Evolutionary conservation across 495 filamentous ascomycete genomes (phyloP), one percentile per base, ranked within the genome.

Genomic region (Lepraria neglecta): DNA sequence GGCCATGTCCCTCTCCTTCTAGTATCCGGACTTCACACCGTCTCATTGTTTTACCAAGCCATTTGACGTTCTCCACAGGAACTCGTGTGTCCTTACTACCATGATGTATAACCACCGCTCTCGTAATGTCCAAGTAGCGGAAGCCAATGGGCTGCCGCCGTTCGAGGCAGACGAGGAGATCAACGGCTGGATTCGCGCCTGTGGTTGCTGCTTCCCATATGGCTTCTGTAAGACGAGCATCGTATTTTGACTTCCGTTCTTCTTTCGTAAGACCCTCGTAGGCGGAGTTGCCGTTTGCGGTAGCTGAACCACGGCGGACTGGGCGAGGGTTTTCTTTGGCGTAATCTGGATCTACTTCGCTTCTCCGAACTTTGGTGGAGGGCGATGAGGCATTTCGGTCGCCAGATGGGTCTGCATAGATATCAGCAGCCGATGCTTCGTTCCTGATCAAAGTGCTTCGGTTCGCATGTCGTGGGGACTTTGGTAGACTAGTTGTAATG

Each of bases 201-300:
- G 86, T 86, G 0, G 92, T 97, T 10, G 95, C 90, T n/a, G 92
- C 80, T 53, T 92, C 87, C 94, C 94, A 99, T 62, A 96, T 97
- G 11, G 86, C 85, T 66, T 90, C 86, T 1, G 94, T 97, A 15
- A 99, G 83, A 4, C 90, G 83, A 58, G 80, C 84, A 68, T 97
- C 92, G 69, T 96, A 97, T 38, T 82, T 82, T 45, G 79, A 80
- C 69, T 91, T 89, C 24, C 91, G 82, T 68, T 92, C 90, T 55
- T 80, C 80, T 55, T 87, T 80, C 15, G n/a, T 50, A 17, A 60
- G 31, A 15, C 24, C 27, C 24, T 46, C 46, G 5, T 31, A 35
- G 40, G 40, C 56, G 14, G 62, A 48, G 28, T 17, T 60, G 51
- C 42, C 42, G 40, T 58, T 45, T 48, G 47, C 43, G 31, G 44